phyloP scores from a whole-genome alignment of 192 early-diverging fungal species.

The Podila epigama region DNA sequence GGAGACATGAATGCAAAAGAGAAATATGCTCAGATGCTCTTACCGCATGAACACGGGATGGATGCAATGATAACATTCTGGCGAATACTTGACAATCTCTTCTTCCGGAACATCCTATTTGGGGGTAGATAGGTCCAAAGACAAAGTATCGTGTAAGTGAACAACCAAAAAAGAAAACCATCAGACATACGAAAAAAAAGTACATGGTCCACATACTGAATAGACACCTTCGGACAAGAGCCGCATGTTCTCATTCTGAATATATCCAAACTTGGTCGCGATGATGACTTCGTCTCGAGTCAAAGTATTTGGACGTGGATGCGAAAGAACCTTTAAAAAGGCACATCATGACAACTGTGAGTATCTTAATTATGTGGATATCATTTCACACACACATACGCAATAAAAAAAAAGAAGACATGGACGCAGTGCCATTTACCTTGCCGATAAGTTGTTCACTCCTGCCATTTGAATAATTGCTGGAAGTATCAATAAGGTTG shows the following conservation, averaged over 20 bases:
- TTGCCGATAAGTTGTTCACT: conserved; percentile 50
- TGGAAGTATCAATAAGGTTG: conserved; percentile 50
- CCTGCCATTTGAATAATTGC: conserved; percentile 41
- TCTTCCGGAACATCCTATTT: conserved; percentile 32
- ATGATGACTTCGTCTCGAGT: conserved; percentile 28
- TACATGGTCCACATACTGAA: conserved; percentile 12
- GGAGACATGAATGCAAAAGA: conserved; percentile 4
- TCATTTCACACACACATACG: too few species aligned
- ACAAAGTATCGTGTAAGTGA: too few species aligned
- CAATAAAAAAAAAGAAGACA: background rate
- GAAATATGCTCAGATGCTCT: background rate
- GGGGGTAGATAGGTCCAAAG: background rate
- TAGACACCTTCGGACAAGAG: conserved; percentile 36
- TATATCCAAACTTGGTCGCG: conserved; percentile 49
- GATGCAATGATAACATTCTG: conserved; percentile 48
- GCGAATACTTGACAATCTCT: conserved; percentile 39
- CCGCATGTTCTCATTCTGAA: conserved; percentile 46
- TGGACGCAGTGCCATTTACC: background rate
- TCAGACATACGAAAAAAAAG: background rate
- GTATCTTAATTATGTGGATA: background rate
- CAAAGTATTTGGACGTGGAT: conserved; percentile 32
- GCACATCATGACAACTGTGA: background rate
- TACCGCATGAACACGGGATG: conserved; percentile 55
- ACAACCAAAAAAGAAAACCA: background rate
- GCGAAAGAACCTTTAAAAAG: conserved; percentile 11